Percentiles rank a stretch among this genome's conserved stretches.
Evolutionary conservation across 805 yeast species (phyloP).

Genomic region (baker's yeast (Saccharomyces cerevisiae)): DNA sequence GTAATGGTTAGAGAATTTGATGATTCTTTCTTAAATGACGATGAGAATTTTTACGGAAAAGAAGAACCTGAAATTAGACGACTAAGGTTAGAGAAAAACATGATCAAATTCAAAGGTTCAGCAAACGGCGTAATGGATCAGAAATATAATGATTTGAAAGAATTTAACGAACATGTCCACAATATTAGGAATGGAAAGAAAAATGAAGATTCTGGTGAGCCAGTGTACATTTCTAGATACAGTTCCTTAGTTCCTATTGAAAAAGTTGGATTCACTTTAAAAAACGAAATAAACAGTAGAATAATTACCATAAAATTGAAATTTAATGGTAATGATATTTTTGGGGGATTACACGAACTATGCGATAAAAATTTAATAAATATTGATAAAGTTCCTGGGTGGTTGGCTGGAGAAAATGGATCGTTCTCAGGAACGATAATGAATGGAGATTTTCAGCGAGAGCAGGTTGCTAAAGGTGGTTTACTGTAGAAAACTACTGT

Average conservation of each 20-base stretch:
- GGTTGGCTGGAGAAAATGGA: slow-evolving; percentile 75
- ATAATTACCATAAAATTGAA: slow-evolving; percentile 24
- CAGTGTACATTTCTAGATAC: slow-evolving; percentile 9
- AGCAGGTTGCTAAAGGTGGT: slow-evolving; percentile 13
- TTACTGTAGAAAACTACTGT: slow-evolving; percentile 8
- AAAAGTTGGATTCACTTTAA: slow-evolving; percentile 38
- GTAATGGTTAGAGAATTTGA: slow-evolving; percentile 1
- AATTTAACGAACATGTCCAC: slow-evolving; percentile 18
- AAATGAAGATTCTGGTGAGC: slow-evolving; percentile 10
- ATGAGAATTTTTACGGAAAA: slow-evolving; percentile 2
- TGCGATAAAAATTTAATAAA: slow-evolving; percentile 43
- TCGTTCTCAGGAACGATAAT: slow-evolving; percentile 39
- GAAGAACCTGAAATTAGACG: slow-evolving; percentile 22
- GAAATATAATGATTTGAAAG: slow-evolving; percentile 35
- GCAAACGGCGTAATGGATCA: slow-evolving; percentile 30
- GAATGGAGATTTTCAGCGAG: slow-evolving; percentile 31
- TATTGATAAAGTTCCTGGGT: slow-evolving; percentile 55
- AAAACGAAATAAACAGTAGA: slow-evolving; percentile 25
- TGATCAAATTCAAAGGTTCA: slow-evolving; percentile 55
- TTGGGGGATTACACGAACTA: slow-evolving; percentile 70
- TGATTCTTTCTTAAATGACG: neutral
- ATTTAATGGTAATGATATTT: slow-evolving; percentile 61
- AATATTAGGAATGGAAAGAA: slow-evolving; percentile 6
- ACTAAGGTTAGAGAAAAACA: slow-evolving; percentile 37
- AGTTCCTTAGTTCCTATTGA: slow-evolving; percentile 54